Evolutionary conservation across 805 yeast genomes (phyloP).

Genomic region (Henningerozyma blattae): DNA sequence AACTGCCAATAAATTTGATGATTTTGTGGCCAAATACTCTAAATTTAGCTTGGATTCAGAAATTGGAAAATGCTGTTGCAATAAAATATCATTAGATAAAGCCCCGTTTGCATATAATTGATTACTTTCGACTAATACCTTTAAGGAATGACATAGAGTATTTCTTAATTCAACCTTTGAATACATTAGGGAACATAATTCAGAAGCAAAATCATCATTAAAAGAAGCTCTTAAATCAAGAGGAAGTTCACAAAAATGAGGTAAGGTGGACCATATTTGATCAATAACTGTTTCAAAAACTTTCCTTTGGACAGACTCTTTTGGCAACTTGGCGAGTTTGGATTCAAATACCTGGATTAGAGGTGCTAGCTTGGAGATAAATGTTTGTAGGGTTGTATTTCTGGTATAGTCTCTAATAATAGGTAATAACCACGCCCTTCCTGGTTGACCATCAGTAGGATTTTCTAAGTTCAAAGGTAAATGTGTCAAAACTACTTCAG

Average conservation of each 20-base stretch:
- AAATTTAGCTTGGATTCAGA: conserved; percentile 44
- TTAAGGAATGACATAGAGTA: conserved; percentile 72
- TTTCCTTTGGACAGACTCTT: conserved; percentile 58
- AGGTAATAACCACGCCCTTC: conserved; percentile 94
- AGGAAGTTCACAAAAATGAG: conserved; percentile 83
- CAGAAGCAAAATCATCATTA: conserved; percentile 65
- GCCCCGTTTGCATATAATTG: conserved; percentile 36
- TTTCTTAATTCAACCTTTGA: conserved; percentile 65
- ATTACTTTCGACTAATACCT: conserved; percentile 68
- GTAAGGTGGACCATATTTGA: conserved; percentile 86
- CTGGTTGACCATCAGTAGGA: conserved; percentile 42
- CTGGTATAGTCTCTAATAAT: conserved; percentile 76
- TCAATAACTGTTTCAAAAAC: conserved; percentile 76
- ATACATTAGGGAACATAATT: conserved; percentile 63
- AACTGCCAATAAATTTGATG: conserved; percentile 73
- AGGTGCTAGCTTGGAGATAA: conserved; percentile 55
- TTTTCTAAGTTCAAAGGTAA: conserved; percentile 71
- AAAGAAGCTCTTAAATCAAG: conserved; percentile 55
- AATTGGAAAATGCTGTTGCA: conserved; percentile 50
- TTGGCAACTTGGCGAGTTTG: conserved; percentile 32
- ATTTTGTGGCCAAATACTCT: conserved; percentile 48
- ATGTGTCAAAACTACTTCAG: conserved; percentile 60
- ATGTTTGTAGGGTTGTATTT: conserved; percentile 56
- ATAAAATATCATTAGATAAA: conserved; percentile 39
- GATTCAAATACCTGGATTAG: conserved; percentile 41